Conservation (phyloP, 768 basidiomycete genomes). For the Suillus subluteus region DNA sequence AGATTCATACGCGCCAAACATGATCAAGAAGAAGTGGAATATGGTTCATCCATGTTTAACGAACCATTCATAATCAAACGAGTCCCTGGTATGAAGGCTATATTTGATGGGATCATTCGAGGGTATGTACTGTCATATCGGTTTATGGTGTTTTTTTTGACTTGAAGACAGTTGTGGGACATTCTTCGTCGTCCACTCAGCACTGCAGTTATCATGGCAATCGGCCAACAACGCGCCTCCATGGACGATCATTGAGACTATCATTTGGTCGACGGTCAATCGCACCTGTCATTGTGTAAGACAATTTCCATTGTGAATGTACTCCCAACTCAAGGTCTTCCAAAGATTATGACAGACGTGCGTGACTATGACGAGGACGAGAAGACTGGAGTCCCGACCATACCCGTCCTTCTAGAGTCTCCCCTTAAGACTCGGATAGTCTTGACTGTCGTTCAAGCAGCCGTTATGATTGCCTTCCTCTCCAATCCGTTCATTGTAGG, state of each 20-base stretch:
- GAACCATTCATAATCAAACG: not conserved
- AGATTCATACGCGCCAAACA: not conserved
- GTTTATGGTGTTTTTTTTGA: not conserved
- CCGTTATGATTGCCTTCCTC: not conserved
- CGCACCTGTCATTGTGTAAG: not conserved
- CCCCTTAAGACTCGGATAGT: not conserved
- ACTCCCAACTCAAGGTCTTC: not conserved
- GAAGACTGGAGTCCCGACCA: not conserved
- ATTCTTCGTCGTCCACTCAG: not conserved
- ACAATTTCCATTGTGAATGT: not conserved
- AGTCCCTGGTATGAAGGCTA: not conserved
- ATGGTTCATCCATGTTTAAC: not conserved
- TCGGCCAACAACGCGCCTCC: not conserved
- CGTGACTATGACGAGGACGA: not conserved
- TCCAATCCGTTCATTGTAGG: not conserved
- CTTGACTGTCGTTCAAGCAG: not conserved
- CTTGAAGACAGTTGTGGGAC: not conserved
- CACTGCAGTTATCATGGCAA: not conserved
- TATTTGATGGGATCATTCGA: not conserved
- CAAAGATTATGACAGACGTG: not conserved
- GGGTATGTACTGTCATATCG: not conserved
- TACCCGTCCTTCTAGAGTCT: not conserved
- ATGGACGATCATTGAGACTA: not conserved
- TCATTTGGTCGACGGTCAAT: not conserved
- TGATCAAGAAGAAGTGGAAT: not conserved